Conservation (phyloP, 1,139 yeast species). For the Suhomyces yuchorum region DNA sequence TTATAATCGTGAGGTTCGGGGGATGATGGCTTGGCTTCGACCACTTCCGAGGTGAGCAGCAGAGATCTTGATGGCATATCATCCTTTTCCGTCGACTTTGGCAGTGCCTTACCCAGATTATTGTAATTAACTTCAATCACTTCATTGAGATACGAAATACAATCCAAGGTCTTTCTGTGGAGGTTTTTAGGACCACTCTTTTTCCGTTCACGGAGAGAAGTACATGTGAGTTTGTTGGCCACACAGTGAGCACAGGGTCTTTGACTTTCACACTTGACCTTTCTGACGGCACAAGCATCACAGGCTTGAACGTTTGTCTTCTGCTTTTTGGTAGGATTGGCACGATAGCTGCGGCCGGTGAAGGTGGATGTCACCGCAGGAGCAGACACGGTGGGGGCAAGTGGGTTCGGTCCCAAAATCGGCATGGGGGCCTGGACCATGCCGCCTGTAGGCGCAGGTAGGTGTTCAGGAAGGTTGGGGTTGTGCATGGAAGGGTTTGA, state of each 20-base stretch:
- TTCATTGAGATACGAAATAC: conserved; percentile 27
- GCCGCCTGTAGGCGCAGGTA: not conserved
- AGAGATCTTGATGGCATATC: not conserved
- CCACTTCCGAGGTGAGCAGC: not conserved
- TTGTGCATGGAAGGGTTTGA: not conserved
- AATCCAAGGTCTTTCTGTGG: conserved; percentile 37
- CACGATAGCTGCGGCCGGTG: conserved; percentile 6
- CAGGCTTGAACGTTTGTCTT: conserved; percentile 30
- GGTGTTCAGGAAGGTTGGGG: not conserved
- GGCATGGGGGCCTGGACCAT: not conserved
- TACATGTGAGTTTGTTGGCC: conserved; percentile 39
- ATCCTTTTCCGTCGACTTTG: not conserved
- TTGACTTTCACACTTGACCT: conserved; percentile 44
- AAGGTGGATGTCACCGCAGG: not conserved
- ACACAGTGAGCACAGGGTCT: conserved; percentile 48
- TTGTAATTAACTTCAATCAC: conserved; percentile 16
- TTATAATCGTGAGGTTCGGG: conserved; percentile 17
- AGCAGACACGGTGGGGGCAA: not conserved
- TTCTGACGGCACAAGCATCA: conserved; percentile 49
- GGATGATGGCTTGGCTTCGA: not conserved
- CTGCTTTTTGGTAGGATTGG: conserved; percentile 16
- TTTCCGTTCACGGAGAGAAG: conserved; percentile 41
- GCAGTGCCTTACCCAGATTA: conserved; percentile 5
- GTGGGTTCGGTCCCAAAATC: not conserved
- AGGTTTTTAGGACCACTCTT: conserved; percentile 49